These are phyloP conservation scores for Huntiella bhutanensis DNA, from an alignment of 2,329 filamentous ascomycete species.

Conservation along the genomic window DNA sequence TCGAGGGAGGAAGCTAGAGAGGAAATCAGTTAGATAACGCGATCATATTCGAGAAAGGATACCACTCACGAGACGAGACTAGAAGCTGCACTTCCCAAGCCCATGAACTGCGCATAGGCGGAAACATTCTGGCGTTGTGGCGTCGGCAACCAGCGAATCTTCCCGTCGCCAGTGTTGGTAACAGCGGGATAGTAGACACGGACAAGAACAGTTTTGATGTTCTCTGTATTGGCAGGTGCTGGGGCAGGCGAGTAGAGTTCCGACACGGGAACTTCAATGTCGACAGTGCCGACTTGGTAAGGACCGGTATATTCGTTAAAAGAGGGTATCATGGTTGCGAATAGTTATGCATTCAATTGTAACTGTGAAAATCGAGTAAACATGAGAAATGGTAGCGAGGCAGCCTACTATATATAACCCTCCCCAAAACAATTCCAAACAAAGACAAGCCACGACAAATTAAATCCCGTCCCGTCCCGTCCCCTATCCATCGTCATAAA, in stretches of 20 bases:
- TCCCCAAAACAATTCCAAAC: neutral
- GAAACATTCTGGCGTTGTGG: conserved; percentile 58
- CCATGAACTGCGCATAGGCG: conserved; percentile 60
- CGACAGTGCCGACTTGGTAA: conserved; percentile 59
- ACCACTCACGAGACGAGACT: conserved; percentile 38
- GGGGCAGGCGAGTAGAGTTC: conserved; percentile 36
- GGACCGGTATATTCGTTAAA: conserved; percentile 63
- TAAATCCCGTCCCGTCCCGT: too few relatives aligned
- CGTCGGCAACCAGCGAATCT: conserved; percentile 56
- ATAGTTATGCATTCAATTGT: neutral
- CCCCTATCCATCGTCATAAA: too few relatives aligned
- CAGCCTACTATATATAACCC: neutral
- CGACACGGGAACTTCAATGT: conserved; percentile 57
- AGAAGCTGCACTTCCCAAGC: conserved; percentile 38
- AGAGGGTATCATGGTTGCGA: conserved; percentile 29
- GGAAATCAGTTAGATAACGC: neutral
- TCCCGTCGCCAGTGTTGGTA: conserved; percentile 29
- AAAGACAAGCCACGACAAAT: neutral
- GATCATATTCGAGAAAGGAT: neutral
- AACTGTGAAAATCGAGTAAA: too few relatives aligned
- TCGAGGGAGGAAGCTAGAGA: conserved; percentile 42
- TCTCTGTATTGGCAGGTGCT: conserved; percentile 31
- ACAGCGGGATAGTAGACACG: conserved; percentile 64
- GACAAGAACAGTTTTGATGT: conserved; percentile 57
- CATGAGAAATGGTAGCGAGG: too few relatives aligned